These are phyloP conservation scores for Penicillium griseofulvum DNA, from an alignment of 2,329 filamentous ascomycete genomes.

Conservation along the genomic window DNA sequence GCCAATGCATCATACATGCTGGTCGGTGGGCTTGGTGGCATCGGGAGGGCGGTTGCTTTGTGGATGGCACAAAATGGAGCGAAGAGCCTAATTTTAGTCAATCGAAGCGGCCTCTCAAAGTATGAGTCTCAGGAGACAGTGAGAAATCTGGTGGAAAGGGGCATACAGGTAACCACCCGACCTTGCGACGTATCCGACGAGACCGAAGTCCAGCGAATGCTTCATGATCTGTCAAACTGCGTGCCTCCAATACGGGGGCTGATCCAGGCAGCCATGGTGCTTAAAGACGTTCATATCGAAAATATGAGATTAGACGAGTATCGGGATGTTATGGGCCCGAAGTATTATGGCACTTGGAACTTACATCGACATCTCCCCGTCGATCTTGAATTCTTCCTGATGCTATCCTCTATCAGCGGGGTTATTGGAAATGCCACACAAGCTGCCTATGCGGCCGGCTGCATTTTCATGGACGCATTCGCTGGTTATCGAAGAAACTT, in stretches of 20 bases:
- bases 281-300: slow-evolving; percentile 34
- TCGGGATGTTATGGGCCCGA: slow-evolving; percentile 31
- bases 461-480: slow-evolving; percentile 37
- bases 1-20: slow-evolving; percentile 26
- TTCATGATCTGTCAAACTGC: slow-evolving; percentile 5
- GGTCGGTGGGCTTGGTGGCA: slow-evolving; percentile 29
- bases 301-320: slow-evolving; percentile 38
- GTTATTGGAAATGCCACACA: slow-evolving; percentile 48
- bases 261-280: slow-evolving; percentile 29
- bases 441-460: slow-evolving; percentile 42
- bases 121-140: slow-evolving; percentile 17
- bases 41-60: slow-evolving; percentile 27
- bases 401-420: slow-evolving; percentile 41
- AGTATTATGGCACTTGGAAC: slow-evolving; percentile 32
- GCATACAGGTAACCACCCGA: slow-evolving; percentile 20
- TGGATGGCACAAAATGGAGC: slow-evolving; percentile 53
- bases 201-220: slow-evolving; percentile 28
- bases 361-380: slow-evolving; percentile 24
- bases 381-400: slow-evolving; percentile 41
- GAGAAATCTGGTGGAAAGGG: slow-evolving; percentile 18
- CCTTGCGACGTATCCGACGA: slow-evolving; percentile 34
- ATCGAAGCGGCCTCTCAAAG: slow-evolving; percentile 39
- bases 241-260: slow-evolving; percentile 26
- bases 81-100: slow-evolving; percentile 53
- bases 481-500: slow-evolving; percentile 26